Percentiles rank a stretch among this genome's conserved stretches.
Conservation (phyloP, 2,329 filamentous ascomycete genomes). For the Ascochyta clinopodiicola region DNA sequence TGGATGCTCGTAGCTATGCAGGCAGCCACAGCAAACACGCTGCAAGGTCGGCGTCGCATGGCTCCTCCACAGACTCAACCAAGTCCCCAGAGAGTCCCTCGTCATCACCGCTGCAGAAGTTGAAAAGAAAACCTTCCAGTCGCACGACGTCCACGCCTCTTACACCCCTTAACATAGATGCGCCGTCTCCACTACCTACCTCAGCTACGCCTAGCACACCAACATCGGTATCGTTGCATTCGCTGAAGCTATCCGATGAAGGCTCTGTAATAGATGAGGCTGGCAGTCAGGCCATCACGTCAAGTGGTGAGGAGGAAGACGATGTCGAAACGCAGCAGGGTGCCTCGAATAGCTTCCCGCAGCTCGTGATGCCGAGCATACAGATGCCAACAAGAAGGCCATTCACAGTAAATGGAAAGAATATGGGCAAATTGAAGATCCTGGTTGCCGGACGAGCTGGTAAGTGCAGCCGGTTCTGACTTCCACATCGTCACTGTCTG, state of each 20-base stretch:
- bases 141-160: slow-evolving; percentile 31
- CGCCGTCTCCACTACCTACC: slow-evolving; percentile 54
- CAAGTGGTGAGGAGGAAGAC: slow-evolving; percentile 62
- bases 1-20: slow-evolving; percentile 31
- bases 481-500: not conserved
- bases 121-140: slow-evolving; percentile 32
- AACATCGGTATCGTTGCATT: slow-evolving; percentile 65
- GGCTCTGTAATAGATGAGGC: slow-evolving; percentile 62
- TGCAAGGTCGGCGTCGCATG: slow-evolving; percentile 30
- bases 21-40: slow-evolving; percentile 36
- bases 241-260: slow-evolving; percentile 64
- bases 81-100: slow-evolving; percentile 29
- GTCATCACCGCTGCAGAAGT: slow-evolving; percentile 27
- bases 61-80: slow-evolving; percentile 26
- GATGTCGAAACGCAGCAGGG: slow-evolving; percentile 45
- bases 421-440: slow-evolving; percentile 86
- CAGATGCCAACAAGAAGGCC: slow-evolving; percentile 86
- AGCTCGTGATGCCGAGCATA: slow-evolving; percentile 98
- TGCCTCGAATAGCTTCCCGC: slow-evolving; percentile 58
- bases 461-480: slow-evolving; percentile 44
- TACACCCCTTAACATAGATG: slow-evolving; percentile 34
- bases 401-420: slow-evolving; percentile 86
- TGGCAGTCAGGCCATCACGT: slow-evolving; percentile 62
- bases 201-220: slow-evolving; percentile 64
- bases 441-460: slow-evolving; percentile 81